A percentile compares a stretch with the other conserved stretches of the same genome.
Evolutionary conservation across 2,329 filamentous ascomycete species (phyloP).

Genomic region (Penicillium palitans): DNA sequence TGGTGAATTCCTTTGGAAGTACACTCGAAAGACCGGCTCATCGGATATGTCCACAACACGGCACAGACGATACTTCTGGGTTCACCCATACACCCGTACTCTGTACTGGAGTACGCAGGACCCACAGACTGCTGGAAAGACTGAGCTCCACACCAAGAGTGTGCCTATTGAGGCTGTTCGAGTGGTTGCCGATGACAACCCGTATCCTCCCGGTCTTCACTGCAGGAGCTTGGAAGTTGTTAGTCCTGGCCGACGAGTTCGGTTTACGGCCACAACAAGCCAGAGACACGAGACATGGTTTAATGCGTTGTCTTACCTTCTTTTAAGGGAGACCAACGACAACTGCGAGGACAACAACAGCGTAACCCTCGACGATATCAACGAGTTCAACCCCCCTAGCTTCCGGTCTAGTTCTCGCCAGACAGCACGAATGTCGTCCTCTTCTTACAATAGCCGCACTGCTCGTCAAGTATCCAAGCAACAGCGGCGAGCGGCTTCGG

Average conservation of each 20-base stretch:
- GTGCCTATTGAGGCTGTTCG: conserved; percentile 90
- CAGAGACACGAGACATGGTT: conserved; percentile 98
- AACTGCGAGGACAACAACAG: conserved; percentile 59
- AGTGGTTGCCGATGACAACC: conserved; percentile 91
- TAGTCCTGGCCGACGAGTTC: conserved; percentile 82
- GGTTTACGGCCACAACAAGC: conserved; percentile 91
- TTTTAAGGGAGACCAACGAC: conserved; percentile 68
- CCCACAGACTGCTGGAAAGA: conserved; percentile 73
- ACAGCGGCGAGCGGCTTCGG: conserved; percentile 39
- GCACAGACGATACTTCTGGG: conserved; percentile 97
- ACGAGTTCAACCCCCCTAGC: conserved; percentile 83
- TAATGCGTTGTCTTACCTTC: conserved; percentile 90
- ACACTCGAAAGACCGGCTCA: conserved; percentile 90
- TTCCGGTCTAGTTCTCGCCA: conserved; percentile 57
- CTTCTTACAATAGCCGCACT: conserved; percentile 76
- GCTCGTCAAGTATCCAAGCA: conserved; percentile 65
- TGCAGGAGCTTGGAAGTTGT: conserved; percentile 89
- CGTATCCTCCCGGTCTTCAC: conserved; percentile 90
- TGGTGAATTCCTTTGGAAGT: conserved; percentile 98
- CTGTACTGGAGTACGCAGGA: conserved; percentile 96
- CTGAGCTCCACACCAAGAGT: conserved; percentile 80
- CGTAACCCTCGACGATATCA: conserved; percentile 60
- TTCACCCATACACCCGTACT: conserved; percentile 94
- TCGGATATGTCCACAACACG: conserved; percentile 84
- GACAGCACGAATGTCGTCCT: conserved; percentile 63